A percentile compares a stretch with the other conserved stretches of the same genome.
phyloP scores from a whole-genome alignment of 1,284 basidiomycete genomes.

The Exobasidium rhododendri region DNA sequence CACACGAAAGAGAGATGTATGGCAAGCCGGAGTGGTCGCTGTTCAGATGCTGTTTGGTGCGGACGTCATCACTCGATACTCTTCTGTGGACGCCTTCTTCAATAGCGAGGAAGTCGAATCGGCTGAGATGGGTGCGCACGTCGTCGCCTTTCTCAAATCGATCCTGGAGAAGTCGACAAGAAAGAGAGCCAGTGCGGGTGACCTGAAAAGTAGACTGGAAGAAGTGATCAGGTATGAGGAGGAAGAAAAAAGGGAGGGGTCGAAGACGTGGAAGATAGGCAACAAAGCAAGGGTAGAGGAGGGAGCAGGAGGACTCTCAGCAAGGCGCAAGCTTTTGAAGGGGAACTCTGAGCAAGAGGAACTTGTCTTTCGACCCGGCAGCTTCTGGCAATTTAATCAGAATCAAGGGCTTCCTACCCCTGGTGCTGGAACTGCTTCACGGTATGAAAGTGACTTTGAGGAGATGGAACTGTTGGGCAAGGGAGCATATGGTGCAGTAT shows the following conservation, averaged over 20 bases:
- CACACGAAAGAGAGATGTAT: conserved; percentile 48
- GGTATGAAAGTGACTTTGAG: conserved; percentile 15
- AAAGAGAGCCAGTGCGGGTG: conserved; percentile 30
- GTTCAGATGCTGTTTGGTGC: conserved; percentile 52
- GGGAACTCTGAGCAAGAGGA: conserved; percentile 7
- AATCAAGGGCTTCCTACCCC: background rate
- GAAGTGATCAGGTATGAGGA: conserved; percentile 41
- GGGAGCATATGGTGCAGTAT: conserved; percentile 88
- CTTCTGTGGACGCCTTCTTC: conserved; percentile 33
- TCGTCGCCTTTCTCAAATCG: conserved; percentile 27
- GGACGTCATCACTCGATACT: conserved; percentile 26
- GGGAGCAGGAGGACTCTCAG: background rate
- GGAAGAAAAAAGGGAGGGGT: conserved; percentile 15
- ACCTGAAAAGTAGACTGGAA: conserved; percentile 34
- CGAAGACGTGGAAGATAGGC: background rate
- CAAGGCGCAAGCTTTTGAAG: background rate
- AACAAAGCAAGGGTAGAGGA: no score
- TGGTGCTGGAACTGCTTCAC: background rate
- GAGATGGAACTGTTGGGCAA: conserved; percentile 61
- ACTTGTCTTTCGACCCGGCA: conserved; percentile 20
- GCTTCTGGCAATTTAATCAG: conserved; percentile 47
- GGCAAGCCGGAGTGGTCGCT: conserved; percentile 46
- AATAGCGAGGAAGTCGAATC: conserved; percentile 8
- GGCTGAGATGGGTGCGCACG: conserved; percentile 21
- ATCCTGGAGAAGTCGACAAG: conserved; percentile 43